These are phyloP conservation scores for Cladorrhinum sp. DNA, from an alignment of 2,329 filamentous ascomycete species.

Conservation along the genomic window DNA sequence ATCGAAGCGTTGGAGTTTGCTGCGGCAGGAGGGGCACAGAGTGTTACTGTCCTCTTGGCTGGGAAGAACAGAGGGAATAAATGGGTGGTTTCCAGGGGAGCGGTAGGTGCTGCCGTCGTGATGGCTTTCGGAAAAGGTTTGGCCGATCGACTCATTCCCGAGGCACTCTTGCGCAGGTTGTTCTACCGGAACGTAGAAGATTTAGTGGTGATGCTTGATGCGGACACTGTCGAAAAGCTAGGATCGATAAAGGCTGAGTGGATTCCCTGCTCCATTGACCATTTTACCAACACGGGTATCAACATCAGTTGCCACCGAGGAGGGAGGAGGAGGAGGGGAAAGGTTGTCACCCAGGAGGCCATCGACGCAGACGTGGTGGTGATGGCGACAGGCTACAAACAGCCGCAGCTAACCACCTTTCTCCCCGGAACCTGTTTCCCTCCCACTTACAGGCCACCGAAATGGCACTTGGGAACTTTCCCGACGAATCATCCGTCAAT, in stretches of 20 bases:
- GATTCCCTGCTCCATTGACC: conserved; percentile 75
- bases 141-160: conserved; percentile 57
- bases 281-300: conserved; percentile 62
- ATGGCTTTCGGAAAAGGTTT: conserved; percentile 38
- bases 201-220: conserved; percentile 82
- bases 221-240: conserved; percentile 72
- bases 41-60: conserved; percentile 69
- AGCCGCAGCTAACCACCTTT: conserved; percentile 65
- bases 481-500: conserved; percentile 70
- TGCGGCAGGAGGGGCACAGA: conserved; percentile 59
- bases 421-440: conserved; percentile 70
- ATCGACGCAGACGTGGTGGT: conserved; percentile 74
- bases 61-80: conserved; percentile 72
- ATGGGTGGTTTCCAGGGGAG: background rate
- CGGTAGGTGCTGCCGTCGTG: conserved; percentile 63
- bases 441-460: conserved; percentile 72
- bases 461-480: conserved; percentile 88
- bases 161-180: conserved; percentile 68
- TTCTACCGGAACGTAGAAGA: conserved; percentile 81
- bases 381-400: conserved; percentile 78
- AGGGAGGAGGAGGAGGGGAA: conserved; percentile 67
- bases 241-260: conserved; percentile 70
- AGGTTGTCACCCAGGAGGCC: conserved; percentile 44
- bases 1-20: conserved; percentile 76
- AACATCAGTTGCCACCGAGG: conserved; percentile 73